Evolutionary conservation across 1,284 basidiomycete species (phyloP).

Genomic region (Golubevia pallescens): DNA sequence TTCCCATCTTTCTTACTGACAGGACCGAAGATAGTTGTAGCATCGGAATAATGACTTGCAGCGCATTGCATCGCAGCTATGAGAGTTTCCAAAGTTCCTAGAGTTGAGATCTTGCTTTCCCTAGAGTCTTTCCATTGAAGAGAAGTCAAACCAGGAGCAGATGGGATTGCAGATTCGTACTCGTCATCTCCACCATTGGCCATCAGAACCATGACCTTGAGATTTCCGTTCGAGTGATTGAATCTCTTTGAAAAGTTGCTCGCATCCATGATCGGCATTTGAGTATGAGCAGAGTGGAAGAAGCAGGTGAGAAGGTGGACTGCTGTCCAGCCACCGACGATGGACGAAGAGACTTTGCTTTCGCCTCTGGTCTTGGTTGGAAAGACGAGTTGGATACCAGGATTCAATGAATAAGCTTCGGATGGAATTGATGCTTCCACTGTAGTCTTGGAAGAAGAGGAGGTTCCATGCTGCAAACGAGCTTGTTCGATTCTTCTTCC

Average conservation of each 20-base stretch:
- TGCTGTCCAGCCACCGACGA: slow-evolving; percentile 41
- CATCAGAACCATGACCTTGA: slow-evolving; percentile 50
- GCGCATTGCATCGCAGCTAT: slow-evolving; percentile 48
- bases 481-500: slow-evolving; percentile 60
- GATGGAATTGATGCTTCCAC: too few species aligned
- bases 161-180: slow-evolving; percentile 10
- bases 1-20: too few species aligned
- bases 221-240: slow-evolving; percentile 46
- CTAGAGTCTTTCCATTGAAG: too few species aligned
- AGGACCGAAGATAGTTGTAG: too few species aligned
- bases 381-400: too few species aligned
- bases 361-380: too few species aligned
- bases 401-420: too few species aligned
- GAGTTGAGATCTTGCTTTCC: slow-evolving; percentile 38
- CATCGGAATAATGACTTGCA: slow-evolving; percentile 46
- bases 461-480: slow-evolving; percentile 43
- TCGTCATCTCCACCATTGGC: slow-evolving; percentile 38
- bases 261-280: slow-evolving; percentile 49
- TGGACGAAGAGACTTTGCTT: background rate
- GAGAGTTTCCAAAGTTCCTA: slow-evolving; percentile 42
- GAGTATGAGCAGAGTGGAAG: slow-evolving; percentile 49
- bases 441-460: too few species aligned
- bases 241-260: slow-evolving; percentile 43
- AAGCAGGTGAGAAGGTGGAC: slow-evolving; percentile 46
- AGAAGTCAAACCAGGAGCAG: too few species aligned